Percentiles rank a stretch among this genome's conserved stretches.
These are phyloP conservation scores for Annulohypoxylon bovei DNA, from an alignment of 495 filamentous ascomycete genomes.

Conservation along the genomic window DNA sequence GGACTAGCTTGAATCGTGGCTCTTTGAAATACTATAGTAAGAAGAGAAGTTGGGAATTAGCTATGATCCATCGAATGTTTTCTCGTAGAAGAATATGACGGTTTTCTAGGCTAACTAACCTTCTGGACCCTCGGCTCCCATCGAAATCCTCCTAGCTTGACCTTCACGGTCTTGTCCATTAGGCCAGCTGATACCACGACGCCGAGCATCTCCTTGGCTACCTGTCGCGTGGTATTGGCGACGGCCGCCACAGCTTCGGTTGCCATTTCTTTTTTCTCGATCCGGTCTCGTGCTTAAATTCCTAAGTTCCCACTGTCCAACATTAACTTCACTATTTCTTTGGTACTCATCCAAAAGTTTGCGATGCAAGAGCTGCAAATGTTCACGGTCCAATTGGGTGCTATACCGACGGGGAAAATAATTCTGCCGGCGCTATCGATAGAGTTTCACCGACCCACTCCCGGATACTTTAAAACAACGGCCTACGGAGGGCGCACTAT, in stretches of 20 bases:
- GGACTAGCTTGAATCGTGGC: constrained; percentile 66
- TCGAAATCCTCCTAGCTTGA: constrained; percentile 66
- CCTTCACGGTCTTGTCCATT: constrained; percentile 77
- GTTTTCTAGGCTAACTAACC: constrained; percentile 46
- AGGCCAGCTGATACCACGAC: constrained; percentile 75
- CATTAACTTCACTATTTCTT: neutral
- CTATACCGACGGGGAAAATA: neutral
- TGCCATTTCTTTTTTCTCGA: constrained; percentile 42
- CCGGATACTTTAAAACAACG: constrained; percentile 3
- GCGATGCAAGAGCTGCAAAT: neutral
- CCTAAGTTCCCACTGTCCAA: neutral
- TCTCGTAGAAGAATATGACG: neutral
- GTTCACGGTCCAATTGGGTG: neutral
- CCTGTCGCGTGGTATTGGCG: constrained; percentile 40
- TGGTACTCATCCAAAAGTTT: neutral
- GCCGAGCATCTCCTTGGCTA: constrained; percentile 53
- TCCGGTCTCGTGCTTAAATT: neutral
- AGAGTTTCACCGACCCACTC: neutral
- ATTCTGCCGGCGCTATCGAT: constrained; percentile 16
- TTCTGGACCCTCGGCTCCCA: constrained; percentile 71
- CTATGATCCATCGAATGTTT: neutral
- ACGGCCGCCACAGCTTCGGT: constrained; percentile 44
- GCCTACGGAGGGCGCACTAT: too few relatives aligned
- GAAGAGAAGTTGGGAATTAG: constrained; percentile 4
- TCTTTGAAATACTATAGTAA: constrained; percentile 58